Conservation (phyloP, 2,329 filamentous ascomycete genomes). For the Curvularia spicifera region DNA sequence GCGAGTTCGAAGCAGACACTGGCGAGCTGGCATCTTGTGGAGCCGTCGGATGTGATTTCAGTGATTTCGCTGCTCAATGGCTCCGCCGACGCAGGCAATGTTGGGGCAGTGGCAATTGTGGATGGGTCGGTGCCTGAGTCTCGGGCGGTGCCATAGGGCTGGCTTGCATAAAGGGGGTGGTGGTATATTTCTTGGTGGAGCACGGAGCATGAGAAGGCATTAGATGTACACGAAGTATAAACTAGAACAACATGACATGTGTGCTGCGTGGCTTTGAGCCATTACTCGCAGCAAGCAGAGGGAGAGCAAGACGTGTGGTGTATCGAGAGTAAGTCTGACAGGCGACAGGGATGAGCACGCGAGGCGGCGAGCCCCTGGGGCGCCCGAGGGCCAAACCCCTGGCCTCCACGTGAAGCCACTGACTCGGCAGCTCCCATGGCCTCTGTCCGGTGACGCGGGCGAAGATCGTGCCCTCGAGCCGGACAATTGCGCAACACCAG, state of each 20-base stretch:
- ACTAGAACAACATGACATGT: conserved; percentile 1
- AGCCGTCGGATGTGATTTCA: conserved; percentile 86
- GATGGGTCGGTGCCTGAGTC: conserved; percentile 49
- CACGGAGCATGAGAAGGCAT: conserved; percentile 21
- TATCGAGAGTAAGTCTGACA: not conserved
- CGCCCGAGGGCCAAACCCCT: conserved; percentile 3
- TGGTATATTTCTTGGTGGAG: conserved; percentile 28
- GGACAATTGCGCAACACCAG: conserved; percentile 3
- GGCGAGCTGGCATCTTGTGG: conserved; percentile 86
- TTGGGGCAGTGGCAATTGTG: conserved; percentile 50
- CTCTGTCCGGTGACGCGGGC: not conserved
- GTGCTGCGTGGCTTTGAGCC: conserved; percentile 8
- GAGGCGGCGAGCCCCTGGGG: conserved; percentile 22
- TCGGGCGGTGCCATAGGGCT: conserved; percentile 17
- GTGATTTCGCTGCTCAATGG: conserved; percentile 62
- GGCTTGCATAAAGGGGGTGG: conserved; percentile 9
- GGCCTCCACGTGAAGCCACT: conserved; percentile 21
- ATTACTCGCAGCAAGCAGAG: conserved; percentile 3
- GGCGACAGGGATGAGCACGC: not conserved
- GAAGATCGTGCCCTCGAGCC: not conserved
- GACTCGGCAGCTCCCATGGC: conserved; percentile 16
- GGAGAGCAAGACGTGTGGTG: not conserved
- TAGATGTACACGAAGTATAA: conserved; percentile 10
- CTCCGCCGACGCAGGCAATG: conserved; percentile 51
- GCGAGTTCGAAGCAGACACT: conserved; percentile 90